Evolutionary conservation across 2,329 filamentous ascomycete genomes (phyloP).

Genomic region (Xylariaceae sp.): DNA sequence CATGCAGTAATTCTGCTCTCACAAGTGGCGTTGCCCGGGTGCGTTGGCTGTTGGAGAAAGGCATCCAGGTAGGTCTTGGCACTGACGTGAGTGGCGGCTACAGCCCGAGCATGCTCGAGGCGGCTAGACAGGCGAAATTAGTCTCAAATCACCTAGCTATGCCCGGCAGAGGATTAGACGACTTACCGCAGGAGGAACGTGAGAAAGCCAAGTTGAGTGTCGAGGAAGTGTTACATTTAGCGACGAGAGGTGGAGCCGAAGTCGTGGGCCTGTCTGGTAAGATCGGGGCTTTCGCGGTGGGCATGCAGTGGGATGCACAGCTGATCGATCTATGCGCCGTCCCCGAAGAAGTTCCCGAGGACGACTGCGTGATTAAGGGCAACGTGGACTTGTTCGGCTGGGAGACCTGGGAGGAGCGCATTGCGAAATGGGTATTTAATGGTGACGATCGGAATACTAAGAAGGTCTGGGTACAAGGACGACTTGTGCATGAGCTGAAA

Average conservation of each 20-base stretch:
- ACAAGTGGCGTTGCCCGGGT: slow-evolving; percentile 81
- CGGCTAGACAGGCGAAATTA: slow-evolving; percentile 80
- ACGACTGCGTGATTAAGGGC: slow-evolving; percentile 51
- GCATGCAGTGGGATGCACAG: slow-evolving; percentile 92
- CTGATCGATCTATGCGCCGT: slow-evolving; percentile 69
- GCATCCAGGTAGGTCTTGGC: slow-evolving; percentile 81
- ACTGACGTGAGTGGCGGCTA: slow-evolving; percentile 93
- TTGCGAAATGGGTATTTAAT: slow-evolving; percentile 94
- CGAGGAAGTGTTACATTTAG: slow-evolving; percentile 85
- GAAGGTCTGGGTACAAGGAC: slow-evolving; percentile 87
- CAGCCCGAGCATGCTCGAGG: slow-evolving; percentile 67
- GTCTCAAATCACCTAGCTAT: slow-evolving; percentile 76
- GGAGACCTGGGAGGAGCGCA: slow-evolving; percentile 83
- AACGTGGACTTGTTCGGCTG: slow-evolving; percentile 89
- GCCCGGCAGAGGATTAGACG: slow-evolving; percentile 39
- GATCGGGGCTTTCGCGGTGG: slow-evolving; percentile 82
- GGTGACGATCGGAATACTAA: slow-evolving; percentile 92
- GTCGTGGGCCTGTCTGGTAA: slow-evolving; percentile 75
- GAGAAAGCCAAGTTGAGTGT: slow-evolving; percentile 74
- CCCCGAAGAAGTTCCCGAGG: slow-evolving; percentile 46
- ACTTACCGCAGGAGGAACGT: slow-evolving; percentile 19
- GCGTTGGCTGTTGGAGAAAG: slow-evolving; percentile 73
- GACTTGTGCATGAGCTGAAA: slow-evolving; percentile 71
- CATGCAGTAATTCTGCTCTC: slow-evolving; percentile 82
- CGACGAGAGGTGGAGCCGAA: slow-evolving; percentile 83